phyloP scores from a whole-genome alignment of 2,329 filamentous ascomycete species.

The Claviceps sp. region DNA sequence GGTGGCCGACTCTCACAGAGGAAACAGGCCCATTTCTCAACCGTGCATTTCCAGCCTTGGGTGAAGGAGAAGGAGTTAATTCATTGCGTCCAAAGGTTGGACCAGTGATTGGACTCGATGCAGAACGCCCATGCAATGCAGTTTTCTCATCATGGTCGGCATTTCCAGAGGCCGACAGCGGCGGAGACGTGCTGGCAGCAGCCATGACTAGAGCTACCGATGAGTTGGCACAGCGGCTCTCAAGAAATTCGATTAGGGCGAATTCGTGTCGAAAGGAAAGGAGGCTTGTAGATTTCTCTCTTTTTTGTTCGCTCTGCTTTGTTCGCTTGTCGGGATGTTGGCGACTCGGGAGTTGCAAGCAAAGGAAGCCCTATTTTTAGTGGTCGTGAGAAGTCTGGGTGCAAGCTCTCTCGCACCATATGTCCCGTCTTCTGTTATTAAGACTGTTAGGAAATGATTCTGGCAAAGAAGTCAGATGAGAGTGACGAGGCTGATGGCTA shows the following conservation, averaged over 20 bases:
- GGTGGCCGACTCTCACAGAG: constrained; percentile 41
- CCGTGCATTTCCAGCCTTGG: constrained; percentile 20
- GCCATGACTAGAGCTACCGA: constrained; percentile 17
- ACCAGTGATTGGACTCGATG: constrained; percentile 9
- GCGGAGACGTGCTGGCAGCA: constrained; percentile 21
- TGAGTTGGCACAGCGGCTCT: neutral
- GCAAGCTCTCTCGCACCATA: neutral
- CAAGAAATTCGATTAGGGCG: neutral
- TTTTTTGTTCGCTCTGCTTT: neutral
- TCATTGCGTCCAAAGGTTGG: constrained; percentile 20
- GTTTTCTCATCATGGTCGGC: constrained; percentile 9
- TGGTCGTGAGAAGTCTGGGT: neutral
- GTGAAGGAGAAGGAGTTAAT: constrained; percentile 19
- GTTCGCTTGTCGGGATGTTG: neutral
- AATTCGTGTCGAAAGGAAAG: neutral
- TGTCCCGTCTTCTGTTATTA: neutral
- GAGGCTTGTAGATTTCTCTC: neutral
- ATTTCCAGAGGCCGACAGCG: constrained; percentile 16
- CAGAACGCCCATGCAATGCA: constrained; percentile 5
- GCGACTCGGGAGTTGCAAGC: neutral
- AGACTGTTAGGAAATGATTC: neutral
- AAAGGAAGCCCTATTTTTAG: neutral
- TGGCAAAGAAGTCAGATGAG: neutral
- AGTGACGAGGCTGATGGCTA: neutral
- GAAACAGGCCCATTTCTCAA: constrained; percentile 40